phyloP scores from a whole-genome alignment of 441 rosid species.

The Euphorbia neoarborescens region DNA sequence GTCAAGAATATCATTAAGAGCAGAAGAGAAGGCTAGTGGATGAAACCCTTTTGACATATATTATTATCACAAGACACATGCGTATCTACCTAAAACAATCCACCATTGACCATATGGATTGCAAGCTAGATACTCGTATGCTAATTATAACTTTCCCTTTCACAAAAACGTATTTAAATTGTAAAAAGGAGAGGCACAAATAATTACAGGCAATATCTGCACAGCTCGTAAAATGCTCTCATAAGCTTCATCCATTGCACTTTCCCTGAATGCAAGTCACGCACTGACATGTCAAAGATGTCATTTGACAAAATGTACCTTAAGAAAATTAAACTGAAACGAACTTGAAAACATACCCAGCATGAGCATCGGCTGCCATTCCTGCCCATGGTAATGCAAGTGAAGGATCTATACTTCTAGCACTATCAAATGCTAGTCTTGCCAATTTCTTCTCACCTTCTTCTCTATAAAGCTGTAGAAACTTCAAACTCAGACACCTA shows the following conservation, averaged over 20 bases:
- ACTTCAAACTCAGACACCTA: conserved; percentile 15
- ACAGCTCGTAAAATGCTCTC: conserved; percentile 91
- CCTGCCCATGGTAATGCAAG: conserved; percentile 99
- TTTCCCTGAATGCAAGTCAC: conserved; percentile 41
- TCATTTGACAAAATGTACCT: conserved; percentile 6
- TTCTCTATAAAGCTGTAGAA: conserved; percentile 66
- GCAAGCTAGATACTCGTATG: background rate
- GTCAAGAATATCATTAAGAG: background rate
- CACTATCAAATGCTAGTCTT: conserved; percentile 82
- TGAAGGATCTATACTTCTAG: conserved; percentile 95
- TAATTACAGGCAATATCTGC: conserved; percentile 71
- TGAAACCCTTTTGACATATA: background rate
- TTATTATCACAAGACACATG: background rate
- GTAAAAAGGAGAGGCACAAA: conserved; percentile 11
- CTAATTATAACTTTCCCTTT: conserved; percentile 13
- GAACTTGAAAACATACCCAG: conserved; percentile 42
- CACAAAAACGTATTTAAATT: conserved; percentile 11
- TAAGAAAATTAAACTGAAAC: conserved; percentile 5
- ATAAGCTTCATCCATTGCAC: conserved; percentile 62
- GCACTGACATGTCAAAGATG: conserved; percentile 19
- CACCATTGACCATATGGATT: background rate
- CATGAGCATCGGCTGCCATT: conserved; percentile 69
- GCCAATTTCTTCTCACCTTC: conserved; percentile 59
- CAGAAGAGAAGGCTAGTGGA: background rate
- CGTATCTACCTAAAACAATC: background rate